These are phyloP conservation scores for Trichoderma brevicompactum DNA, from an alignment of 2,329 filamentous ascomycete genomes.

Conservation along the genomic window DNA sequence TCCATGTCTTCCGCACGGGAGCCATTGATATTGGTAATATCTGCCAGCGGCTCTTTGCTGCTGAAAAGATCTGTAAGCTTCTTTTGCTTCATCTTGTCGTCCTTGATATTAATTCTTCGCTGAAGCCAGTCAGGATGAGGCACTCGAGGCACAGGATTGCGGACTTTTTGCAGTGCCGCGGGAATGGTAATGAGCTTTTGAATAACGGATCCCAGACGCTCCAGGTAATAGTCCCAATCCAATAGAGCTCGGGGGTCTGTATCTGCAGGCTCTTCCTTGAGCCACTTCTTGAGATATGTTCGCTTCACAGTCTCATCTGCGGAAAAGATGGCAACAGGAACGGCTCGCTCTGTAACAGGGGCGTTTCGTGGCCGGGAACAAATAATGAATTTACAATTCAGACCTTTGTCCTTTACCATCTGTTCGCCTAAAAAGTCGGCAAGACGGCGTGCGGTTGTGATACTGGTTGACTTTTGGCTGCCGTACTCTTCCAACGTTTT, in stretches of 20 bases:
- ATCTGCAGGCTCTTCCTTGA: conserved; percentile 88
- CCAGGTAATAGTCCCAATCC: conserved; percentile 97
- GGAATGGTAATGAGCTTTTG: conserved; percentile 99
- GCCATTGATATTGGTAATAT: conserved; percentile 69
- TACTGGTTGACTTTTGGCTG: conserved; percentile 95
- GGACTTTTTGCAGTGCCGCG: conserved; percentile 90
- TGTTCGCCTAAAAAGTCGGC: conserved; percentile 97
- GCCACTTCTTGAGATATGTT: conserved; percentile 90
- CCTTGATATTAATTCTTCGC: conserved; percentile 88
- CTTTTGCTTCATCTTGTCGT: conserved; percentile 97
- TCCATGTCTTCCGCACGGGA: conserved; percentile 71
- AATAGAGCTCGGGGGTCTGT: conserved; percentile 89
- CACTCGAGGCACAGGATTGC: conserved; percentile 92
- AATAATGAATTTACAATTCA: conserved; percentile 99
- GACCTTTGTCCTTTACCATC: conserved; percentile 98
- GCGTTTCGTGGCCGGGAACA: conserved; percentile 83
- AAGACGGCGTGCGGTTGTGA: conserved; percentile 92
- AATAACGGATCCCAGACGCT: conserved; percentile 93
- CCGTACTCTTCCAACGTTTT: conserved; percentile 98
- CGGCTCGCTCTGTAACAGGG: conserved; percentile 90
- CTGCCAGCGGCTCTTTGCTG: conserved; percentile 68
- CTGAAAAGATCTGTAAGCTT: conserved; percentile 94
- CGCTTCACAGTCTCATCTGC: conserved; percentile 87
- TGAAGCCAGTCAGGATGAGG: conserved; percentile 97
- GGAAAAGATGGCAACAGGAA: conserved; percentile 96